A percentile compares a stretch with the other conserved stretches of the same genome.
phyloP scores from a whole-genome alignment of 192 early-diverging fungal species.

The Linnemannia elongata region DNA sequence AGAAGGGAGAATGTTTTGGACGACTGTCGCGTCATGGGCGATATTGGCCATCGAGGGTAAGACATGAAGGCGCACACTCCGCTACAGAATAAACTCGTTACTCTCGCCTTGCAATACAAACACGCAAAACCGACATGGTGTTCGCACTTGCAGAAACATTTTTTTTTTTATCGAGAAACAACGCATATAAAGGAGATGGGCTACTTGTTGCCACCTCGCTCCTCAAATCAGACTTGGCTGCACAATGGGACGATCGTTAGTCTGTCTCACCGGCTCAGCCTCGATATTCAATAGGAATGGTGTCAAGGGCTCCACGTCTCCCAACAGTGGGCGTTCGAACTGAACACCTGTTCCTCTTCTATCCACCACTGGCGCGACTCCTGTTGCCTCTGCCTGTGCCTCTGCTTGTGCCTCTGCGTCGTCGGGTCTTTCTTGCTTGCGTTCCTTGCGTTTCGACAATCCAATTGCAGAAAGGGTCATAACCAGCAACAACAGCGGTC shows the following conservation, averaged over 20 bases:
- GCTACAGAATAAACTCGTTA: too few relatives aligned
- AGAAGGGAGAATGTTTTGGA: too few relatives aligned
- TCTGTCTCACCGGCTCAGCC: slow-evolving; percentile 10
- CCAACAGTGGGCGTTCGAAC: slow-evolving; percentile 21
- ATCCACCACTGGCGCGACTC: background rate
- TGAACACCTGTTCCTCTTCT: background rate
- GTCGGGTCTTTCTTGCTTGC: slow-evolving; percentile 10
- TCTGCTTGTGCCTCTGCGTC: slow-evolving; percentile 21
- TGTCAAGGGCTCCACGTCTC: background rate
- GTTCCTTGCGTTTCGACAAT: slow-evolving; percentile 19
- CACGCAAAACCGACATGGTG: too few relatives aligned
- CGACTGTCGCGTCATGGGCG: too few relatives aligned
- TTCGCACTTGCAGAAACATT: too few relatives aligned
- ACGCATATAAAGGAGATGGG: too few relatives aligned
- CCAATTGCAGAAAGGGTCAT: slow-evolving; percentile 21
- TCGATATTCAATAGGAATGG: background rate
- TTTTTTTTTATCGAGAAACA: too few relatives aligned
- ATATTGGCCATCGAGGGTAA: too few relatives aligned
- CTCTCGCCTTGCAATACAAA: too few relatives aligned
- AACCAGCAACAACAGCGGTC: slow-evolving; percentile 20
- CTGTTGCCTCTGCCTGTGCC: slow-evolving; percentile 19
- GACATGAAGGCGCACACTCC: too few relatives aligned
- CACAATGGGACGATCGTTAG: background rate
- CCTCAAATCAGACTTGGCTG: slow-evolving; percentile 14
- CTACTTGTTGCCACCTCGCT: background rate